A percentile compares a stretch with the other conserved stretches of the same genome.
phyloP scores from a whole-genome alignment of 495 filamentous ascomycete genomes.

The Mycothermus thermophilus region DNA sequence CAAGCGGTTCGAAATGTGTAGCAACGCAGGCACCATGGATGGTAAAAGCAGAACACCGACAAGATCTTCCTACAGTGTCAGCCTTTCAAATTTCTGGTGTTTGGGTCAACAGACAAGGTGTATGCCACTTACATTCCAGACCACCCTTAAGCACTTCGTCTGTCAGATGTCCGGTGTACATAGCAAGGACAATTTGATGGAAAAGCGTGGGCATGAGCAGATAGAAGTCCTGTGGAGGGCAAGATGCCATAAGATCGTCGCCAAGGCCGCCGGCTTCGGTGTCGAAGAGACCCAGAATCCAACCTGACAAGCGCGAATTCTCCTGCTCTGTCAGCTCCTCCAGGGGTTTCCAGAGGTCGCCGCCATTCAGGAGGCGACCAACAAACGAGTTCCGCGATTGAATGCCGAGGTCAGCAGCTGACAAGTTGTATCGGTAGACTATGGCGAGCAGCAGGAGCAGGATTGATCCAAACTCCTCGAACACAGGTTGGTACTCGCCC shows the following conservation, averaged over 20 bases:
- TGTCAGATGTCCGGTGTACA: constrained; percentile 51
- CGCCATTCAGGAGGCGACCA: constrained; percentile 56
- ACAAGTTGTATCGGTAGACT: constrained; percentile 69
- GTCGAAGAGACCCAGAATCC: constrained; percentile 81
- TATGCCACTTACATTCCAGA: constrained; percentile 79
- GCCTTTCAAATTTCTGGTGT: background rate
- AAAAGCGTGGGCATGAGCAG: constrained; percentile 81
- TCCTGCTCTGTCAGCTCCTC: constrained; percentile 59
- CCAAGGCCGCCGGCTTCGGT: constrained; percentile 55
- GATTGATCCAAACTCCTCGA: constrained; percentile 89
- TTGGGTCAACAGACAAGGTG: constrained; percentile 14
- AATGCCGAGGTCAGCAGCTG: constrained; percentile 51
- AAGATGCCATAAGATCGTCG: constrained; percentile 83
- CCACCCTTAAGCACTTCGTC: constrained; percentile 76
- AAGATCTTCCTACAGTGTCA: constrained; percentile 42
- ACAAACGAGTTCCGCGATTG: constrained; percentile 54
- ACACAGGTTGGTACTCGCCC: constrained; percentile 88
- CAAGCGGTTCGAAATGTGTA: constrained; percentile 69
- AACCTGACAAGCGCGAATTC: constrained; percentile 61
- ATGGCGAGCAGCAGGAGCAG: constrained; percentile 71
- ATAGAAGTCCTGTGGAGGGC: constrained; percentile 89
- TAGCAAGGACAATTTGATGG: constrained; percentile 67
- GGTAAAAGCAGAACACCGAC: constrained; percentile 83
- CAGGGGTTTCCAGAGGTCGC: constrained; percentile 44
- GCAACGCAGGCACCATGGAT: constrained; percentile 66